A percentile compares a stretch with the other conserved stretches of the same genome.
phyloP scores from a whole-genome alignment of 2,329 filamentous ascomycete species.

The Teratosphaeria zuluensis region DNA sequence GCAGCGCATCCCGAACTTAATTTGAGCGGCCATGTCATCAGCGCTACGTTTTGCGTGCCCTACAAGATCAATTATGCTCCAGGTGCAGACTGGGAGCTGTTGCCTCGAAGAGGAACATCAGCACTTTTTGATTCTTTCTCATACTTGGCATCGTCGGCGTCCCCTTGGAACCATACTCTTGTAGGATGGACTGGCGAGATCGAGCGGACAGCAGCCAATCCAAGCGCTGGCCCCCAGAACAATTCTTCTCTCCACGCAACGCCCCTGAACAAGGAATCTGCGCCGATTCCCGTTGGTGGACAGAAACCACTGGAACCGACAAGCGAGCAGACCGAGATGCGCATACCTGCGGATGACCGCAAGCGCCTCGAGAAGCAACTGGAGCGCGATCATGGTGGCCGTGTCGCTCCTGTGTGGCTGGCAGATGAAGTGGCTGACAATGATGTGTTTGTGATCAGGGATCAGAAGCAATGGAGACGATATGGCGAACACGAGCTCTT shows the following conservation, averaged over 20 bases:
- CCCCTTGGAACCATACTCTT: constrained; percentile 82
- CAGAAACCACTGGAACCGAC: constrained; percentile 22
- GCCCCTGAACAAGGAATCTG: constrained; percentile 63
- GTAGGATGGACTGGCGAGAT: constrained; percentile 90
- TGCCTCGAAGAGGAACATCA: constrained; percentile 73
- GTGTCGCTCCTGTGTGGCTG: constrained; percentile 82
- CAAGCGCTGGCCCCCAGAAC: constrained; percentile 29
- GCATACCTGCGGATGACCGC: constrained; percentile 61
- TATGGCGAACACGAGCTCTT: constrained; percentile 90
- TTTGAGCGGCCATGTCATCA: constrained; percentile 54
- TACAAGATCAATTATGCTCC: constrained; percentile 47
- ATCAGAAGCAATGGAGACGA: constrained; percentile 77
- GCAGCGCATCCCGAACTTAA: constrained; percentile 47
- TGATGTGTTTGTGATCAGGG: constrained; percentile 61
- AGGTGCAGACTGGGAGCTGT: constrained; percentile 55
- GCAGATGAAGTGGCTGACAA: constrained; percentile 61
- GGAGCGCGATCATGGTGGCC: constrained; percentile 61
- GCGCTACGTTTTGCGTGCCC: constrained; percentile 53
- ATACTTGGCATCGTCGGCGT: constrained; percentile 72
- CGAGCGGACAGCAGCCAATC: constrained; percentile 19
- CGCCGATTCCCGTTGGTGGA: constrained; percentile 65
- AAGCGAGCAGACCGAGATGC: constrained; percentile 54
- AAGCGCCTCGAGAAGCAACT: constrained; percentile 64
- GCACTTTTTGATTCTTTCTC: constrained; percentile 86
- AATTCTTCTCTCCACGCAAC: constrained; percentile 35